These are phyloP conservation scores for Candida easanensis DNA, from an alignment of 805 yeast genomes.

Conservation along the genomic window DNA sequence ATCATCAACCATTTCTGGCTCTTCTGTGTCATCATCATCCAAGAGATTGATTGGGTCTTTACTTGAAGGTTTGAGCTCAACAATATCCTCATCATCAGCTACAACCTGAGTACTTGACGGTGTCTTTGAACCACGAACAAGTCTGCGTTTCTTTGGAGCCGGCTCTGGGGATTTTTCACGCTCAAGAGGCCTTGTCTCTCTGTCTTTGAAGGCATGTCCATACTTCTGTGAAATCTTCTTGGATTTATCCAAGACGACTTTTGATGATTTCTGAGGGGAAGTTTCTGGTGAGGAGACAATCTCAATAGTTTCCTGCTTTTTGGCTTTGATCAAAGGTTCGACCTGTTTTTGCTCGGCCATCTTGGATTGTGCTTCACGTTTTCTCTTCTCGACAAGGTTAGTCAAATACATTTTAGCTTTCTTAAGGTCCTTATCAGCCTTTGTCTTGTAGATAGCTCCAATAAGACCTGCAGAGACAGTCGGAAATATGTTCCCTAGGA, in stretches of 20 bases:
- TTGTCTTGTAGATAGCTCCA: conserved; percentile 37
- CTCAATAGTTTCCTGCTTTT: background rate
- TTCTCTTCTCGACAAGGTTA: conserved; percentile 30
- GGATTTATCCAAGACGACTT: conserved; percentile 35
- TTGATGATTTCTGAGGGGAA: conserved; percentile 32
- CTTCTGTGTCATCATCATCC: conserved; percentile 32
- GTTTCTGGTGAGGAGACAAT: conserved; percentile 28
- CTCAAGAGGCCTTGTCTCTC: background rate
- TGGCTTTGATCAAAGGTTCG: background rate
- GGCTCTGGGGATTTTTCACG: conserved; percentile 7
- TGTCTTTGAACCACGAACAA: conserved; percentile 37
- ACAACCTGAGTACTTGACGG: conserved; percentile 24
- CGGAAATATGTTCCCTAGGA: conserved; percentile 29
- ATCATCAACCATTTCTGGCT: conserved; percentile 40
- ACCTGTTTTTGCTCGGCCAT: conserved; percentile 1
- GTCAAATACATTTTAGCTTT: conserved; percentile 32
- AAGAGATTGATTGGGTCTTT: conserved; percentile 16
- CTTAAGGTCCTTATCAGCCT: conserved; percentile 32
- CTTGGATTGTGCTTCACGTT: conserved; percentile 19
- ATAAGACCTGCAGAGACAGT: conserved; percentile 33
- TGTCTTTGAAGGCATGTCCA: conserved; percentile 27
- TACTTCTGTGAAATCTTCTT: conserved; percentile 35
- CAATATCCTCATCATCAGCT: conserved; percentile 14
- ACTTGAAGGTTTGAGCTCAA: conserved; percentile 1
- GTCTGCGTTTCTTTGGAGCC: conserved; percentile 33